These are phyloP conservation scores for Bonia amplexicaulis DNA, from an alignment of 176 grass and related monocot genomes.

Conservation along the genomic window DNA sequence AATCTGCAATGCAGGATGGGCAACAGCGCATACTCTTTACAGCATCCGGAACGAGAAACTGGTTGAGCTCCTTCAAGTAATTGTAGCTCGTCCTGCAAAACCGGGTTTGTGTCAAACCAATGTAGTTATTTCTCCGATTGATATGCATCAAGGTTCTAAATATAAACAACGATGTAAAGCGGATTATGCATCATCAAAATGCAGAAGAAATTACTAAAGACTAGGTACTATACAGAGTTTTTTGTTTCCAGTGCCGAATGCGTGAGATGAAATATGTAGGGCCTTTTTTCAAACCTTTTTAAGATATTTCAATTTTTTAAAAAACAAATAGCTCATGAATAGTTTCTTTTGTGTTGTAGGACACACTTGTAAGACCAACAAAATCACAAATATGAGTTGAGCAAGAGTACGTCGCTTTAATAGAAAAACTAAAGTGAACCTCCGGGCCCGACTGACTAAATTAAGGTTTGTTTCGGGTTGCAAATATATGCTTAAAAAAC, in stretches of 20 bases:
- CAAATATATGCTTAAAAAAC: neutral
- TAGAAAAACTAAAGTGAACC: neutral
- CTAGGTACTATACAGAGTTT: neutral
- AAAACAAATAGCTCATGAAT: neutral
- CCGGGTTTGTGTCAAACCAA: neutral
- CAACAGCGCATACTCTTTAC: constrained; percentile 75
- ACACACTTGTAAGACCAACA: neutral
- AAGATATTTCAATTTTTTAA: no score
- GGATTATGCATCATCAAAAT: neutral
- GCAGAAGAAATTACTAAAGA: neutral
- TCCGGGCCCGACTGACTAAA: neutral
- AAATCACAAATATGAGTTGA: neutral
- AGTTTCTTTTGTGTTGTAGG: neutral
- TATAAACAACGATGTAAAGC: neutral
- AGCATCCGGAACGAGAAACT: constrained; percentile 86
- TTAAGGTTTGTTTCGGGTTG: neutral
- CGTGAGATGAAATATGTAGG: neutral
- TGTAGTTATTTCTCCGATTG: neutral
- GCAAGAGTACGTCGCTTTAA: neutral
- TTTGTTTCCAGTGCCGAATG: neutral
- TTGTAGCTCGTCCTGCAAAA: constrained; percentile 77
- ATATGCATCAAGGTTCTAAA: neutral
- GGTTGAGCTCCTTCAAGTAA: constrained; percentile 80
- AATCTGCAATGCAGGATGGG: neutral
- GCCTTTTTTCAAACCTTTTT: neutral